Evolutionary conservation across 2,329 filamentous ascomycete species (phyloP).

Genomic region (Nemania serpens): DNA sequence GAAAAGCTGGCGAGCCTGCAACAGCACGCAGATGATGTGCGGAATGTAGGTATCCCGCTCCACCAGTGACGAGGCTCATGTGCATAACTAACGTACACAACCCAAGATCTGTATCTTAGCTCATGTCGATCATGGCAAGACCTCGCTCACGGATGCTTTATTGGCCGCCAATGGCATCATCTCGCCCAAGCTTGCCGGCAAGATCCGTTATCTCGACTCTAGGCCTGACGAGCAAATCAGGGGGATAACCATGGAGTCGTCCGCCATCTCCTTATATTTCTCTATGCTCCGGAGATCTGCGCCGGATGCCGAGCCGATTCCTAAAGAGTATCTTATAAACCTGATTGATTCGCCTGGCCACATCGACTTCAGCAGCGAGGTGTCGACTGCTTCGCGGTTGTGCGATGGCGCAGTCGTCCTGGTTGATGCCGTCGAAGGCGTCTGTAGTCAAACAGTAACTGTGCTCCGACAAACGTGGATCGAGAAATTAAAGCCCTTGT

Average conservation of each 20-base stretch:
- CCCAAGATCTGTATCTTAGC: conserved; percentile 88
- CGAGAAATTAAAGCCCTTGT: conserved; percentile 89
- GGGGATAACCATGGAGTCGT: conserved; percentile 99
- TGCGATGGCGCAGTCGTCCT: conserved; percentile 94
- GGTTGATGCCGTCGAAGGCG: conserved; percentile 95
- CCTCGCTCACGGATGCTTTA: conserved; percentile 91
- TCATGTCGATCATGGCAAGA: conserved; percentile 98
- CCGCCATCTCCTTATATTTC: conserved; percentile 94
- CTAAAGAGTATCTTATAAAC: conserved; percentile 94
- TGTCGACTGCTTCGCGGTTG: conserved; percentile 90
- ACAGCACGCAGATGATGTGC: conserved; percentile 82
- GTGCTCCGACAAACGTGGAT: conserved; percentile 94
- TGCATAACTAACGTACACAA: conserved; percentile 25
- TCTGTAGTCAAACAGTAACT: conserved; percentile 98
- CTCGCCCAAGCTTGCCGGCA: conserved; percentile 93
- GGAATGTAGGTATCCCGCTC: conserved; percentile 71
- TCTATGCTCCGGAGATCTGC: conserved; percentile 79
- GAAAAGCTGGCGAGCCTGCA: conserved; percentile 92
- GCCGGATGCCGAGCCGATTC: conserved; percentile 69
- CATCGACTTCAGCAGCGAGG: conserved; percentile 98
- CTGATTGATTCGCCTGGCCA: conserved; percentile 97
- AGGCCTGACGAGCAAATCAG: conserved; percentile 93
- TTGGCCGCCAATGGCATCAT: conserved; percentile 99
- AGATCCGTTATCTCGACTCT: conserved; percentile 97
- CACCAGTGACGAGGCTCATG: conserved; percentile 33